Percentiles rank a stretch among this genome's conserved stretches.
These are phyloP conservation scores for Carex parvula DNA, from an alignment of 176 grass and related monocot genomes.

Conservation along the genomic window DNA sequence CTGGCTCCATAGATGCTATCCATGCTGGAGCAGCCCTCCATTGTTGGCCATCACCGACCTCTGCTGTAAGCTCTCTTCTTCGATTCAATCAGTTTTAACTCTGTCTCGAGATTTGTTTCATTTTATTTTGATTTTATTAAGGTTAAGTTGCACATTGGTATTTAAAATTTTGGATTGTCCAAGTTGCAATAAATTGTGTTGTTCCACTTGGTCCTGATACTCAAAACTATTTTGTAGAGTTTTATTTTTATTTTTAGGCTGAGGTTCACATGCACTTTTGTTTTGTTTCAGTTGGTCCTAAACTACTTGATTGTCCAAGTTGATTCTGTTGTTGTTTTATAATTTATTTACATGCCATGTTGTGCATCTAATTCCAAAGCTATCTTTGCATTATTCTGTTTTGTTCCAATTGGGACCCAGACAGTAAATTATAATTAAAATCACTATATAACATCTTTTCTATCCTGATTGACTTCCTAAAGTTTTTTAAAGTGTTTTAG, in stretches of 20 bases:
- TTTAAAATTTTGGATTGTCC: neutral
- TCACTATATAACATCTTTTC: neutral
- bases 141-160: neutral
- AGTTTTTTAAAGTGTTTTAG: neutral
- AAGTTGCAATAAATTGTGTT: neutral
- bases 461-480: neutral
- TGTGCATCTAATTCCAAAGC: neutral
- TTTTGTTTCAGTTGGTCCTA: neutral
- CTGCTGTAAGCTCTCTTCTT: conserved; percentile 47
- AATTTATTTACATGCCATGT: neutral
- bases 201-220: neutral
- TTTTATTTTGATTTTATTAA: neutral
- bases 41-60: conserved; percentile 91
- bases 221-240: neutral
- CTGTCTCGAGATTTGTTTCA: neutral
- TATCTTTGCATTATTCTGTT: neutral
- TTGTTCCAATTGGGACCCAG: neutral
- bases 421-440: neutral
- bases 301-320: conserved; percentile 1
- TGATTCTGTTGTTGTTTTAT: neutral
- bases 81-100: neutral
- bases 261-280: neutral
- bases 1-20: conserved; percentile 72
- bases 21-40: conserved; percentile 94
- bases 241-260: neutral